A percentile compares a stretch with the other conserved stretches of the same genome.
These are phyloP conservation scores for Ochetophila trinervis DNA, from an alignment of 306 rosid genomes.

Conservation along the genomic window DNA sequence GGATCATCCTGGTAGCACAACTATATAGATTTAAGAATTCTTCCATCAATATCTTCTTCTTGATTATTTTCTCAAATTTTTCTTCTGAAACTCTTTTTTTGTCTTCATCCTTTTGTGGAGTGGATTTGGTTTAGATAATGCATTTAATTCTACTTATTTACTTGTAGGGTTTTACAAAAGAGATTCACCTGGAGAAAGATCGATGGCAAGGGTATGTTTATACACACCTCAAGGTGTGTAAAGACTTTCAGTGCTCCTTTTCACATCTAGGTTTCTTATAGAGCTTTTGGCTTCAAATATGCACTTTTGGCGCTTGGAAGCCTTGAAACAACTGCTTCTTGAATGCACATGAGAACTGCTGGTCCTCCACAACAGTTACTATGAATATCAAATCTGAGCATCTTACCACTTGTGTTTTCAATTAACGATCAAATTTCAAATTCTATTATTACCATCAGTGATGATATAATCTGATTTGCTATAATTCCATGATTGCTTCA, in stretches of 20 bases:
- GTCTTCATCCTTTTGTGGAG: background rate
- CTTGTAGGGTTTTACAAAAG: slow-evolving; percentile 91
- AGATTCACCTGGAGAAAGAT: slow-evolving; percentile 93
- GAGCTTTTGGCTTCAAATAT: background rate
- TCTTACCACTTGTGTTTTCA: too few species aligned
- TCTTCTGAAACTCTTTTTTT: background rate
- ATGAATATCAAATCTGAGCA: background rate
- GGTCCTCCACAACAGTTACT: background rate
- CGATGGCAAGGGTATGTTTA: slow-evolving; percentile 93
- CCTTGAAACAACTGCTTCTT: background rate
- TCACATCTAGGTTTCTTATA: slow-evolving; percentile 15
- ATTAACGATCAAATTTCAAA: too few species aligned
- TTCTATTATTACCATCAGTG: background rate
- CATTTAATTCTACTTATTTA: slow-evolving; percentile 20
- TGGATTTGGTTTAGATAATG: slow-evolving; percentile 10
- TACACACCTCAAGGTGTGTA: slow-evolving; percentile 18
- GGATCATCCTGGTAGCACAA: slow-evolving; percentile 8
- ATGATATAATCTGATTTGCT: slow-evolving; percentile 6
- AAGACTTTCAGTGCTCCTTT: slow-evolving; percentile 16
- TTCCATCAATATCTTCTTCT: background rate
- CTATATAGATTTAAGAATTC: slow-evolving; percentile 10
- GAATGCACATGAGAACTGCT: background rate
- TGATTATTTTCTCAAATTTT: background rate
- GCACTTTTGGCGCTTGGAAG: background rate
- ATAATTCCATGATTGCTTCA: slow-evolving; percentile 29